A percentile compares a stretch with the other conserved stretches of the same genome.
Evolutionary conservation across 495 filamentous ascomycete species (phyloP).

Genomic region (Penicillium canariense): DNA sequence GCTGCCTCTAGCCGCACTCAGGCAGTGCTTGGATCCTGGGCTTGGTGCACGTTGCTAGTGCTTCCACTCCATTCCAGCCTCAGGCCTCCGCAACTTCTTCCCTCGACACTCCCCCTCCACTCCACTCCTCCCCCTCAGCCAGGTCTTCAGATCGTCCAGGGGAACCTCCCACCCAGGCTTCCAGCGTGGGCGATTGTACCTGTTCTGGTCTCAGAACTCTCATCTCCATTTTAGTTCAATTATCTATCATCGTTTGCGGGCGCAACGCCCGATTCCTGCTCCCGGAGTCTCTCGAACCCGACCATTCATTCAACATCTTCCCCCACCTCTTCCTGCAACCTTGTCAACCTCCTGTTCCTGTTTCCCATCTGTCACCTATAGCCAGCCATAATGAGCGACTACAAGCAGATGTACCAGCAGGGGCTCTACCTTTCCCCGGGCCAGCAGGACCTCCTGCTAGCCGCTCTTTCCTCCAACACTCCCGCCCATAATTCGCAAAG

Average conservation of each 20-base stretch:
- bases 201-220: neutral
- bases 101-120: conserved; percentile 4
- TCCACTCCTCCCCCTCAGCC: neutral
- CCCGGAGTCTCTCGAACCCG: conserved; percentile 8
- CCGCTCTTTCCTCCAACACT: conserved; percentile 80
- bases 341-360: neutral
- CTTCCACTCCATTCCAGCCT: conserved; percentile 12
- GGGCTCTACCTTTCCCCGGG: conserved; percentile 71
- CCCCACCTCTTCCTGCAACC: neutral
- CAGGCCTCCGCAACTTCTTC: conserved; percentile 13
- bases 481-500: conserved; percentile 31
- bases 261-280: conserved; percentile 16
- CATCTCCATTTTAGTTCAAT: neutral
- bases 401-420: conserved; percentile 38
- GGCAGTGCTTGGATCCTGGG: conserved; percentile 1
- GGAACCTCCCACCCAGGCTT: neutral
- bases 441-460: conserved; percentile 84
- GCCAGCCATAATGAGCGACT: conserved; percentile 34
- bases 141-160: neutral
- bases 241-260: conserved; percentile 8
- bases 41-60: neutral
- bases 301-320: neutral
- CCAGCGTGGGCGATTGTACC: neutral
- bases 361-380: neutral
- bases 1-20: neutral